A percentile compares a stretch with the other conserved stretches of the same genome.
Conservation (phyloP, 2,329 filamentous ascomycete species). For the Ascochyta rabiei region DNA sequence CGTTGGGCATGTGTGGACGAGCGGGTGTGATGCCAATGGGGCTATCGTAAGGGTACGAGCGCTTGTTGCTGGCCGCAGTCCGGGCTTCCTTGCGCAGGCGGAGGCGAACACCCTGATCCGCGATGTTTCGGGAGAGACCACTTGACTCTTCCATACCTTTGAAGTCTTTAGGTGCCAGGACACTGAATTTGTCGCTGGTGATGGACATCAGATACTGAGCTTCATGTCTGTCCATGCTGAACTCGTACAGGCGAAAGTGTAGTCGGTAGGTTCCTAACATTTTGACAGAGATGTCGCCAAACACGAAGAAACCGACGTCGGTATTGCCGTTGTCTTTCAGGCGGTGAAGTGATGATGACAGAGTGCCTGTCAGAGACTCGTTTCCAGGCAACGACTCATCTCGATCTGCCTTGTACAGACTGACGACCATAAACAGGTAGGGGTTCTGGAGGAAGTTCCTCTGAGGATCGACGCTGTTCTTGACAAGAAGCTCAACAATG, state of each 20-base stretch:
- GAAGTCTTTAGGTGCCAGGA: slow-evolving; percentile 69
- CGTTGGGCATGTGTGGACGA: slow-evolving; percentile 4
- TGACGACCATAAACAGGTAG: slow-evolving; percentile 67
- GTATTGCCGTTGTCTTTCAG: slow-evolving; percentile 78
- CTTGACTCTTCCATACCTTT: slow-evolving; percentile 83
- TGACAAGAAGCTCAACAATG: slow-evolving; percentile 73
- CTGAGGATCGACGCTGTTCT: slow-evolving; percentile 57
- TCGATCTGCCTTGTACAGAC: slow-evolving; percentile 57
- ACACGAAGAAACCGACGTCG: slow-evolving; percentile 89
- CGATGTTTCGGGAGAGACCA: slow-evolving; percentile 78
- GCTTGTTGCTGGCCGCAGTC: slow-evolving; percentile 37
- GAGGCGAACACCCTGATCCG: slow-evolving; percentile 84
- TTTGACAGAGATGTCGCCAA: slow-evolving; percentile 82
- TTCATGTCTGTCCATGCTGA: slow-evolving; percentile 46
- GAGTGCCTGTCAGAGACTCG: slow-evolving; percentile 70
- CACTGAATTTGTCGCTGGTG: slow-evolving; percentile 72
- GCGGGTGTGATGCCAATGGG: slow-evolving; percentile 13
- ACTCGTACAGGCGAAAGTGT: slow-evolving; percentile 74
- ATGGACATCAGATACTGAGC: slow-evolving; percentile 56
- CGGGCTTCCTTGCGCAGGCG: slow-evolving; percentile 83
- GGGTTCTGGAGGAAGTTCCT: slow-evolving; percentile 70
- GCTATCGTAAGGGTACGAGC: slow-evolving; percentile 23
- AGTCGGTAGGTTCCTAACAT: slow-evolving; percentile 74
- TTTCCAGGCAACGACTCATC: slow-evolving; percentile 52
- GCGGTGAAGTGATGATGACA: slow-evolving; percentile 81